Evolutionary conservation across 106 monocot species (phyloP).

Genomic region (Acorus calamus): DNA sequence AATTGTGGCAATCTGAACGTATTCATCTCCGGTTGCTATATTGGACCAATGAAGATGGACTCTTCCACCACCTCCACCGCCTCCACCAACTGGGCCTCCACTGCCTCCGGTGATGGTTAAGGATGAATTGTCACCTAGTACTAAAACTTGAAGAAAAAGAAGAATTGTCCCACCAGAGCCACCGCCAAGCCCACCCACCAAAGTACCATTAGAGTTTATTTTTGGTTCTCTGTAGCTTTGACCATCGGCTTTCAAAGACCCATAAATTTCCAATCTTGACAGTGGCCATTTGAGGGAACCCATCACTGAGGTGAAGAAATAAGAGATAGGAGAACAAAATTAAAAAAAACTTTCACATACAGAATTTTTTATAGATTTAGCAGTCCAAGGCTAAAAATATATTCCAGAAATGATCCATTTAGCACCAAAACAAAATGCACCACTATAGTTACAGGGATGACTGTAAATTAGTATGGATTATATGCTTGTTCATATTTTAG

Average conservation of each 20-base stretch:
- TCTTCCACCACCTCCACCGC: conserved; percentile 90
- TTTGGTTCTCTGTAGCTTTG: conserved; percentile 31
- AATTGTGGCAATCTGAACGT: conserved; percentile 67
- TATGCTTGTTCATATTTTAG: too few relatives aligned
- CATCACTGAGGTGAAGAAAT: conserved; percentile 43
- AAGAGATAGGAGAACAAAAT: background rate
- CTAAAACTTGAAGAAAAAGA: conserved; percentile 56
- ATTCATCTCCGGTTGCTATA: conserved; percentile 83
- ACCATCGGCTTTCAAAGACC: conserved; percentile 77
- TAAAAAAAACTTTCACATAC: too few relatives aligned
- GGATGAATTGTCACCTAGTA: conserved; percentile 49
- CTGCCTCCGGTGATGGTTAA: conserved; percentile 67
- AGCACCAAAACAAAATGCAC: too few relatives aligned
- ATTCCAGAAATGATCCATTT: too few relatives aligned
- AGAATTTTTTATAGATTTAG: too few relatives aligned
- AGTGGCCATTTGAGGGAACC: conserved; percentile 94
- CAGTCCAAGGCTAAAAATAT: too few relatives aligned
- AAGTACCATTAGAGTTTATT: conserved; percentile 29
- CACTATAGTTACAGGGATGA: too few relatives aligned
- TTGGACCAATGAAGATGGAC: conserved; percentile 92
- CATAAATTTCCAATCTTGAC: conserved; percentile 57
- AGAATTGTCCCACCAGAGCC: conserved; percentile 92
- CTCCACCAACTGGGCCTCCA: conserved; percentile 72
- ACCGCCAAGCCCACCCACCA: conserved; percentile 70
- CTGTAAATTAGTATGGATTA: too few relatives aligned